Evolutionary conservation across 768 basidiomycete species (phyloP).

Genomic region (Leccinum truebloodii): DNA sequence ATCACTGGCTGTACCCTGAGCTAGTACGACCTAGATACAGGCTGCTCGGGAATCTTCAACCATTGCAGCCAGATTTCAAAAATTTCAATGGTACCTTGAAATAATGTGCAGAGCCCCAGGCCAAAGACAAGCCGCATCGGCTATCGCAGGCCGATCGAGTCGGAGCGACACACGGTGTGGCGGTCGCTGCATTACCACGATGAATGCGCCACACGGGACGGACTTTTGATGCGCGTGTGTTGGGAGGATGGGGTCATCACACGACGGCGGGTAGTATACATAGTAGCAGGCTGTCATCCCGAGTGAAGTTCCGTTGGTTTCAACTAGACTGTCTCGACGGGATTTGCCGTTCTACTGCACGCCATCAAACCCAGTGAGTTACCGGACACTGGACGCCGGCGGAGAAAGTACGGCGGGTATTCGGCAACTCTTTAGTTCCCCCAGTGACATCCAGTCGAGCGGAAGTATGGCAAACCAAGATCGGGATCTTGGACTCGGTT

Average conservation of each 20-base stretch:
- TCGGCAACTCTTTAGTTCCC: constrained; percentile 2
- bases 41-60: background rate
- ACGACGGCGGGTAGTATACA: too few relatives aligned
- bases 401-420: too few relatives aligned
- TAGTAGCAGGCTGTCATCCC: background rate
- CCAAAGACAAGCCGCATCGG: background rate
- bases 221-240: background rate
- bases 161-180: background rate
- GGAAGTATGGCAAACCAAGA: background rate
- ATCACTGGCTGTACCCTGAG: too few relatives aligned
- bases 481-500: background rate
- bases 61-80: background rate
- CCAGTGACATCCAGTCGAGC: background rate
- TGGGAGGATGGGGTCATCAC: background rate
- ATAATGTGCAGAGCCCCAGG: background rate
- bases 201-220: background rate
- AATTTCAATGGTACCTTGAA: background rate
- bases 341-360: background rate
- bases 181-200: background rate
- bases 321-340: background rate
- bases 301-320: background rate
- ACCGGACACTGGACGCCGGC: background rate
- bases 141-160: background rate
- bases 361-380: background rate
- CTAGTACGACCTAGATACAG: background rate